These are phyloP conservation scores for Prillingera fragicola DNA, from an alignment of 1,284 basidiomycete genomes.

Conservation along the genomic window DNA sequence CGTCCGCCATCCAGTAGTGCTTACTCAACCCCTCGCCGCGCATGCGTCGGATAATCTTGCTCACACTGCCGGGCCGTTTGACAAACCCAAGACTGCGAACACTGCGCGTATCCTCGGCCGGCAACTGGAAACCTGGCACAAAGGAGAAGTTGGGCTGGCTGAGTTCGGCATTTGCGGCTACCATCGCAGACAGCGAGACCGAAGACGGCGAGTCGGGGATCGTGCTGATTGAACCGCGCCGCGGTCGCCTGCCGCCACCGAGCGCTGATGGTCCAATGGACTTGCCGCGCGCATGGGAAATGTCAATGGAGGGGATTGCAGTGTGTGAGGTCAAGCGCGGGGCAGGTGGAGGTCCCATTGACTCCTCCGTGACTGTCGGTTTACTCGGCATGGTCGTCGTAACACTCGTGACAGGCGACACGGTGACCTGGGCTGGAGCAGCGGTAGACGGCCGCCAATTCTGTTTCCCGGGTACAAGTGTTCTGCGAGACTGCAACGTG, in stretches of 20 bases:
- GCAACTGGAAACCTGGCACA: slow-evolving; percentile 45
- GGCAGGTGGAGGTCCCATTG: slow-evolving; percentile 1
- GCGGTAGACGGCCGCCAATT: slow-evolving; percentile 39
- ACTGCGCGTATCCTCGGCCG: slow-evolving; percentile 43
- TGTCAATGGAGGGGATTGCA: slow-evolving; percentile 7
- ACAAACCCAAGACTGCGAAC: slow-evolving; percentile 46
- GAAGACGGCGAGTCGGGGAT: slow-evolving; percentile 44
- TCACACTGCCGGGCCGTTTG: slow-evolving; percentile 71
- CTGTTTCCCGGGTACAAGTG: slow-evolving; percentile 25
- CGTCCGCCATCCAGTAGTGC: slow-evolving; percentile 98
- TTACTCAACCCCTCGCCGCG: slow-evolving; percentile 62
- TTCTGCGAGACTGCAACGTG: slow-evolving; percentile 5
- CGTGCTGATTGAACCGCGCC: slow-evolving; percentile 40
- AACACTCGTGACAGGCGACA: slow-evolving; percentile 40
- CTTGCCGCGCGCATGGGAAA: slow-evolving; percentile 5
- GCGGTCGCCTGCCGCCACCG: slow-evolving; percentile 13
- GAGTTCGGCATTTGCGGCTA: slow-evolving; percentile 38
- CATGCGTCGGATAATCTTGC: slow-evolving; percentile 79
- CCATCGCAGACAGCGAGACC: slow-evolving; percentile 40
- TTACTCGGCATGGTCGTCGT: slow-evolving; percentile 31
- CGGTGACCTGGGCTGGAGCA: slow-evolving; percentile 39
- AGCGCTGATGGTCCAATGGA: slow-evolving; percentile 4
- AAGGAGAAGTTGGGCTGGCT: slow-evolving; percentile 35
- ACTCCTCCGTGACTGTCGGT: background rate
- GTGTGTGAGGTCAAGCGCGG: background rate